phyloP scores from a whole-genome alignment of 106 monocot genomes.

The Dendrobium huoshanense region DNA sequence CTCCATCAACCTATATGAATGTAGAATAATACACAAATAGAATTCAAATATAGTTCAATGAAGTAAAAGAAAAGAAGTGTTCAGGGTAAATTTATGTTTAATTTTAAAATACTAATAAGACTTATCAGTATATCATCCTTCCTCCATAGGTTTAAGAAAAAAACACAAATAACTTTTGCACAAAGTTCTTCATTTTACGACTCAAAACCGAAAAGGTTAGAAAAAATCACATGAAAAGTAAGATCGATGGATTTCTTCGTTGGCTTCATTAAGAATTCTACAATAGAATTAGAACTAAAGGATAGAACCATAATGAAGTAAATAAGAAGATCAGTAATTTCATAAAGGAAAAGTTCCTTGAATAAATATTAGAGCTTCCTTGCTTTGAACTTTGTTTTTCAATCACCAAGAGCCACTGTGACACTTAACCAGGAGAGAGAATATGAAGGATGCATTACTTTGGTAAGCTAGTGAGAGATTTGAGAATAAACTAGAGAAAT shows the following conservation, averaged over 20 bases:
- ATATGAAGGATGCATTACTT: no score
- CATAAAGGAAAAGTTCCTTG: no score
- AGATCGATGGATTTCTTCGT: background rate
- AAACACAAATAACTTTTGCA: background rate
- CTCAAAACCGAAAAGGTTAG: background rate
- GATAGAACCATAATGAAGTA: background rate
- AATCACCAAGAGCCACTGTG: no score
- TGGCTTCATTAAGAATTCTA: background rate
- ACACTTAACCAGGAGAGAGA: no score
- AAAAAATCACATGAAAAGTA: background rate
- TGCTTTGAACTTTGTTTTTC: no score
- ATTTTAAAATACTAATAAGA: background rate
- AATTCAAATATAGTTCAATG: background rate
- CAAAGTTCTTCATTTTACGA: background rate
- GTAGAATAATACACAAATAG: background rate
- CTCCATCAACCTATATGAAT: conserved; percentile 80
- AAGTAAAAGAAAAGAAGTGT: background rate
- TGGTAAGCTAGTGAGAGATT: no score
- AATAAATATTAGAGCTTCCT: no score
- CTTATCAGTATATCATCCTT: background rate
- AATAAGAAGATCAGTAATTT: background rate
- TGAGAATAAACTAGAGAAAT: no score
- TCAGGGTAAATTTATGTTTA: background rate
- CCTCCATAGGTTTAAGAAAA: background rate
- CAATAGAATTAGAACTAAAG: background rate